phyloP scores from a whole-genome alignment of 805 yeast genomes.

The Metschnikowia matae region DNA sequence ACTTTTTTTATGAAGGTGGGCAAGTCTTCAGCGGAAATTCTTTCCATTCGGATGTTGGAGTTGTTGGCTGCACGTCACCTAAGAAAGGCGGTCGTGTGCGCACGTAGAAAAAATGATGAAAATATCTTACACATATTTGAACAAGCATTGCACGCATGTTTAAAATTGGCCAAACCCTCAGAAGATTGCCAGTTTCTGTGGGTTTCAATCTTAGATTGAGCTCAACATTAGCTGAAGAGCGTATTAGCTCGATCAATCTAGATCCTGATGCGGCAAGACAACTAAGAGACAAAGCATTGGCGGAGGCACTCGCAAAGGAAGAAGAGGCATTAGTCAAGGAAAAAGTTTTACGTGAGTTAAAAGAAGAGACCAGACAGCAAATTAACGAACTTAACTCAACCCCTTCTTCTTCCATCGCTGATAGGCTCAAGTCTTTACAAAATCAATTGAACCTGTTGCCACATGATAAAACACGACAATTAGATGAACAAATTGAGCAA shows the following conservation, averaged over 20 bases:
- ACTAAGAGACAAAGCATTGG: conserved; percentile 37
- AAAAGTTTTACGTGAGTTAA: conserved; percentile 32
- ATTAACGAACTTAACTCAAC: conserved; percentile 33
- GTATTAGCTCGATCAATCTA: neutral
- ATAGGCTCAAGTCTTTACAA: conserved; percentile 29
- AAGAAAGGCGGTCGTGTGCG: conserved; percentile 4
- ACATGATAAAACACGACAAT: conserved; percentile 32
- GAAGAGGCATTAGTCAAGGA: conserved; percentile 36
- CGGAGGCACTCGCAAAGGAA: conserved; percentile 42
- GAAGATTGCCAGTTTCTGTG: neutral
- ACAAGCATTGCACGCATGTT: neutral
- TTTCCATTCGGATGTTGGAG: neutral
- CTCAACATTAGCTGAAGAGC: conserved; percentile 1
- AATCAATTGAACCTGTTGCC: conserved; percentile 27
- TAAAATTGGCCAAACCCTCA: neutral
- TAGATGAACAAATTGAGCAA: conserved; percentile 39
- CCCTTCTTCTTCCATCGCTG: conserved; percentile 28
- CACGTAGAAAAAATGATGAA: conserved; percentile 1
- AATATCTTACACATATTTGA: neutral
- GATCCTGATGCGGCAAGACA: conserved; percentile 15
- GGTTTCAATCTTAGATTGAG: neutral
- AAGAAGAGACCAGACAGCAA: conserved; percentile 22
- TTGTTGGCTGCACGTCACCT: neutral
- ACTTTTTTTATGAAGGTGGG: neutral
- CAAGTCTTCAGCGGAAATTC: neutral